These are phyloP conservation scores for Mortierella sp. DNA, from an alignment of 371 early-diverging fungal species.

Conservation along the genomic window DNA sequence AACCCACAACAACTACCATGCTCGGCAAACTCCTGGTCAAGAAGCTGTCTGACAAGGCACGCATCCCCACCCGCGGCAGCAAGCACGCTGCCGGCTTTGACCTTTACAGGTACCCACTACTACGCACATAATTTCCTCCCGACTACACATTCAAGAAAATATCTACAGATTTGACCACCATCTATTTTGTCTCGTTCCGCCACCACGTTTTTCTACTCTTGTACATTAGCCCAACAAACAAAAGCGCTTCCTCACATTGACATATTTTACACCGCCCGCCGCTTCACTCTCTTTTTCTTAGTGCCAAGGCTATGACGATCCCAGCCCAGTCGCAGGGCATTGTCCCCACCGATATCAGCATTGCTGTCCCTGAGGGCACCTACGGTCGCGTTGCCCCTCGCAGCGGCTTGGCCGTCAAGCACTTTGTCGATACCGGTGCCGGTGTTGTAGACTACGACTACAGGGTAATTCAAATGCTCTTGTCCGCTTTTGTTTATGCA, in stretches of 20 bases:
- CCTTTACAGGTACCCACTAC: conserved; percentile 79
- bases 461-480: conserved; percentile 75
- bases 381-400: conserved; percentile 98
- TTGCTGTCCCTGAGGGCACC: conserved; percentile 87
- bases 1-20: conserved; percentile 8
- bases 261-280: background rate
- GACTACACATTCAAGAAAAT: too few species aligned
- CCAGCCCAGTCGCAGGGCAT: conserved; percentile 80
- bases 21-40: conserved; percentile 66
- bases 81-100: conserved; percentile 95
- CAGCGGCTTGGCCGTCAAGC: conserved; percentile 92
- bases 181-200: too few species aligned
- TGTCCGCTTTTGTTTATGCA: background rate
- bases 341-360: conserved; percentile 86
- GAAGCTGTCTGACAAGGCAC: conserved; percentile 75
- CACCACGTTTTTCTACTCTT: background rate
- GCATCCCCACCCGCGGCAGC: conserved; percentile 86
- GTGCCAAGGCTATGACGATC: conserved; percentile 76
- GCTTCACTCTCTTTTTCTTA: conserved; percentile 24
- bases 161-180: too few species aligned
- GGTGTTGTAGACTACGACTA: conserved; percentile 99
- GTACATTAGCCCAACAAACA: too few species aligned
- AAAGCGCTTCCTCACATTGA: too few species aligned
- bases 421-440: conserved; percentile 94
- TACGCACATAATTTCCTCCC: background rate